Base-by-base conservation (phyloP, 2,329 filamentous ascomycete genomes). In the Aspergillus floridensis region DNA sequence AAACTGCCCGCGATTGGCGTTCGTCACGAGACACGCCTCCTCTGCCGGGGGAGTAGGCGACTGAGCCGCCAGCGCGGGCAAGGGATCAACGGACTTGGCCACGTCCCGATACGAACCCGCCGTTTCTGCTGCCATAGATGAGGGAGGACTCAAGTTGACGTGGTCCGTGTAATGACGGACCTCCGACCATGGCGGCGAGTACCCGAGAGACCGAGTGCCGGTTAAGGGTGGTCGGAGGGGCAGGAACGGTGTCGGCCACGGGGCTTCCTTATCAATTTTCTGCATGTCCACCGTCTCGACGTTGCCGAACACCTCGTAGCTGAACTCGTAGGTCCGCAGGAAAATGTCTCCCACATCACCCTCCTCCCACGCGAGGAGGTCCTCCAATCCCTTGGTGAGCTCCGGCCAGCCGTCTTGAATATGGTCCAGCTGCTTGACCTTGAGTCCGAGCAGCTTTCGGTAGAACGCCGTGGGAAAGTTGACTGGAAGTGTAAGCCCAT, bases 371-470 rank as follows among this genome's bases (percentile, higher is more conserved):
- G 89, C 83, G 2, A 93, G 78, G 1, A 98, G 79, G 3, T 83
- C 81, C 4, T 86, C 86, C 16, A 99, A 81, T 0, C 92, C 90
- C 65, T 83, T 91, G 1, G 87, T 86, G 3, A 96, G 82, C 16
- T 89, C 87, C 1, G 92, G 90, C 93, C 93, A 98, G 4, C 91
- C 92, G 67, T 97, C 93, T 2, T 83, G 81, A 62, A 98, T 92
- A 71, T 93, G 88, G 50, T 91, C 85, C 2, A 95, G 79, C 58
- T 88, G 84, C 35, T 85, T 86, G 16, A 90, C 86, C 8, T 87
- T 86, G 59, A 88, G 80, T 8, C 85, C 86, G 0, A 96, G 80
- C 0, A 98, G 81, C 66, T 91, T 91, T 56, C 86, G 84, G 76
- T 99, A 99, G 3, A 99, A 83, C 0, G 88, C 90, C 59, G 86